A percentile compares a stretch with the other conserved stretches of the same genome.
Conservation (phyloP, 2,329 filamentous ascomycete species). For the Alternaria conjuncta region DNA sequence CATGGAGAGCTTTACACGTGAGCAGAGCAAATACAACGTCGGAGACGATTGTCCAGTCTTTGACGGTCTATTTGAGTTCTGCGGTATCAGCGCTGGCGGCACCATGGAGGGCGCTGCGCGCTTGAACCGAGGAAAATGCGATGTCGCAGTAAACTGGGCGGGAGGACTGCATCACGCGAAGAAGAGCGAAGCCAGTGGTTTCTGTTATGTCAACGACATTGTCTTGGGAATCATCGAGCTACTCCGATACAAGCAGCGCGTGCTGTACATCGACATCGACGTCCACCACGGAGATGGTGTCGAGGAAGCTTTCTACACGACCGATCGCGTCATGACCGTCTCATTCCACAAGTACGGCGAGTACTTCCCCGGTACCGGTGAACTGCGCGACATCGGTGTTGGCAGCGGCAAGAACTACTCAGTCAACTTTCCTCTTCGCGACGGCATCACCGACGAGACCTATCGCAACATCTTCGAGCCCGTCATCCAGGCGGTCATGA, state of each 20-base stretch:
- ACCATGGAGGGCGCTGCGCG: constrained; percentile 75
- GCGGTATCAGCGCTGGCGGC: constrained; percentile 72
- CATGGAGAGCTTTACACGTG: constrained; percentile 90
- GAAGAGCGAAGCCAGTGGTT: constrained; percentile 89
- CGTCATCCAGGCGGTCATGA: constrained; percentile 71
- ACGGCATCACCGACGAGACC: constrained; percentile 71
- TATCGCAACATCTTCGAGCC: constrained; percentile 74
- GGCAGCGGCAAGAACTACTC: constrained; percentile 71
- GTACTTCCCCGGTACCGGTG: constrained; percentile 74
- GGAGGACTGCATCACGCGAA: constrained; percentile 97
- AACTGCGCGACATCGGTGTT: constrained; percentile 72
- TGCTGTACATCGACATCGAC: constrained; percentile 94
- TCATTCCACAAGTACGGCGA: constrained; percentile 78
- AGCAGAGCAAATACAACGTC: constrained; percentile 81
- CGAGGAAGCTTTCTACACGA: constrained; percentile 75
- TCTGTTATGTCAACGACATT: constrained; percentile 98
- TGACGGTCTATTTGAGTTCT: constrained; percentile 74
- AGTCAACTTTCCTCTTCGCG: constrained; percentile 72
- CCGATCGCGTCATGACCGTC: constrained; percentile 73
- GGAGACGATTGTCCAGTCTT: constrained; percentile 70
- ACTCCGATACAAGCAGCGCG: constrained; percentile 79
- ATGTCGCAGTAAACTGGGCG: constrained; percentile 72
- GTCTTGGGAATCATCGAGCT: constrained; percentile 92
- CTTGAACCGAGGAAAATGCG: constrained; percentile 71
- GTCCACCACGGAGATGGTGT: constrained; percentile 87